Conservation (phyloP, 139 green algal species). For the Chlamydomonas eustigma region DNA sequence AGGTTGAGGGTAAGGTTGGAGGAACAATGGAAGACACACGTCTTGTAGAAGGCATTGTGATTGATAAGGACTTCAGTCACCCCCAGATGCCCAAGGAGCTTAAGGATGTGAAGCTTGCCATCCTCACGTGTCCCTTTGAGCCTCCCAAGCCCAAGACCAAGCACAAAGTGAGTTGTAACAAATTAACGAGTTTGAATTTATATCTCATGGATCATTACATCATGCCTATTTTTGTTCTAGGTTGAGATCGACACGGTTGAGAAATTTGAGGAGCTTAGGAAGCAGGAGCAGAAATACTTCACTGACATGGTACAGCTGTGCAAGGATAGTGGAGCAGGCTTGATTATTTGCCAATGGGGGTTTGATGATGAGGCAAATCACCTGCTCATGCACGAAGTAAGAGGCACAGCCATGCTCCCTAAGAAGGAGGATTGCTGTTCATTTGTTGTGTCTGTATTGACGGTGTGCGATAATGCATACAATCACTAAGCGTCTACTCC, state of each 20-base stretch:
- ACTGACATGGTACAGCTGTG: conserved; percentile 96
- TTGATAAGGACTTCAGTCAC: conserved; percentile 99
- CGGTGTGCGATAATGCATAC: no score
- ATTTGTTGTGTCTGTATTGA: no score
- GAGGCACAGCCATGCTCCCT: no score
- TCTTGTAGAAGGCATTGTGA: conserved; percentile 91
- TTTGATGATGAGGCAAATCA: conserved; percentile 99
- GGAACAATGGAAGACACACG: conserved; percentile 93
- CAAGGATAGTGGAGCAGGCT: conserved; percentile 80
- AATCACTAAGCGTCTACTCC: no score
- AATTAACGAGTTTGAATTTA: no score
- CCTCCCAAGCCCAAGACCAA: conserved; percentile 99
- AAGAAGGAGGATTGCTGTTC: no score
- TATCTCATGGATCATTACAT: neutral
- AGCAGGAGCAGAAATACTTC: conserved; percentile 94
- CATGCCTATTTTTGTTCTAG: conserved; percentile 23
- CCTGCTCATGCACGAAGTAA: conserved; percentile 89
- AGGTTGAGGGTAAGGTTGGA: conserved; percentile 95
- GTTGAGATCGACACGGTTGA: conserved; percentile 97
- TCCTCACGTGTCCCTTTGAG: conserved; percentile 99
- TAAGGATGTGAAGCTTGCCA: conserved; percentile 91
- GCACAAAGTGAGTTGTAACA: conserved; percentile 81
- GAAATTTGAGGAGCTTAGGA: conserved; percentile 92
- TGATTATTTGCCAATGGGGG: conserved; percentile 98
- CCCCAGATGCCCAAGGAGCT: conserved; percentile 65